Evolutionary conservation across 306 rosid genomes (phyloP).

Genomic region (Ormosia semicastrata): DNA sequence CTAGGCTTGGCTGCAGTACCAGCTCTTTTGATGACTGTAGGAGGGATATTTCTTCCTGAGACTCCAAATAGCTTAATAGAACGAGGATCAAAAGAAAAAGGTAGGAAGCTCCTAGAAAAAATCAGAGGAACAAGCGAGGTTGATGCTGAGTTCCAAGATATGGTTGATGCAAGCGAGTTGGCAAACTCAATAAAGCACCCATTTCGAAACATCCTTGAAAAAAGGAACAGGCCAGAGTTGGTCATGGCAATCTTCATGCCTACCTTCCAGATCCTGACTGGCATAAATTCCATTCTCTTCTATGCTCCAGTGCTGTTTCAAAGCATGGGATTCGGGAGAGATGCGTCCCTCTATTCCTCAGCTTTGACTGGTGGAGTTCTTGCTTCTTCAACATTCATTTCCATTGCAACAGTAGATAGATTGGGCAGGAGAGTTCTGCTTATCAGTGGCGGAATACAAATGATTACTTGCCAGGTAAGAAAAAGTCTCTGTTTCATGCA

Average conservation of each 20-base stretch:
- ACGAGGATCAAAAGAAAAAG: slow-evolving; percentile 56
- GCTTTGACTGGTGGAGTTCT: slow-evolving; percentile 92
- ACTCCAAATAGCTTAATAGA: slow-evolving; percentile 91
- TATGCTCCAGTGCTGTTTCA: slow-evolving; percentile 89
- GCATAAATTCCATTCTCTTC: slow-evolving; percentile 84
- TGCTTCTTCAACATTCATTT: slow-evolving; percentile 67
- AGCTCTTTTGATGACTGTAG: slow-evolving; percentile 72
- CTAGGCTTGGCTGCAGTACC: slow-evolving; percentile 79
- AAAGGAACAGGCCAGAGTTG: slow-evolving; percentile 68
- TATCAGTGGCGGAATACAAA: slow-evolving; percentile 80
- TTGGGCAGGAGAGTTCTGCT: slow-evolving; percentile 75
- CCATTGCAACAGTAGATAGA: slow-evolving; percentile 79
- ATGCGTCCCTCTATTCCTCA: slow-evolving; percentile 82
- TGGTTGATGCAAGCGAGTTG: slow-evolving; percentile 74
- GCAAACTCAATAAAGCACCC: slow-evolving; percentile 69
- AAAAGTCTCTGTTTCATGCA: neutral
- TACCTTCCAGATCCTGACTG: slow-evolving; percentile 80
- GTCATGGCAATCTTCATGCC: slow-evolving; percentile 93
- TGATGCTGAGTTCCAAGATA: slow-evolving; percentile 81
- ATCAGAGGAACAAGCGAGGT: slow-evolving; percentile 75
- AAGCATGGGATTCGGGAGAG: slow-evolving; percentile 78
- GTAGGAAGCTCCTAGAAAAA: slow-evolving; percentile 59
- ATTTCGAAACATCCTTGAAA: slow-evolving; percentile 68
- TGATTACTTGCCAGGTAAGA: slow-evolving; percentile 83
- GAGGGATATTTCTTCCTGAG: slow-evolving; percentile 85